Conservation (phyloP, 129 eudicot species). For the Pseudognaphalium luteoalbum region DNA sequence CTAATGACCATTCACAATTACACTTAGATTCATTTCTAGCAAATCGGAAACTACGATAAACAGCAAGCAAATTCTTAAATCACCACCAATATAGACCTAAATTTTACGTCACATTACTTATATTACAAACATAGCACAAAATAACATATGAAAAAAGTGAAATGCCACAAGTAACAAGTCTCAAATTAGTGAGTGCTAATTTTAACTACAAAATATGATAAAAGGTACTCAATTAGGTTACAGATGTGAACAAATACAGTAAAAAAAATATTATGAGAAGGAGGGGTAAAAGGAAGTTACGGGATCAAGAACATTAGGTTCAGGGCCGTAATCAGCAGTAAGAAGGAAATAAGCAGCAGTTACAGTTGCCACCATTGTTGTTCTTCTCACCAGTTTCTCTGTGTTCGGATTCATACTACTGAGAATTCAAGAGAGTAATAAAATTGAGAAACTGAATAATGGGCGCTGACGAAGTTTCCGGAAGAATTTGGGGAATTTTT, state of each 20-base stretch:
- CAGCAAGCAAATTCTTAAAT: too few species aligned
- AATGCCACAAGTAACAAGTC: background rate
- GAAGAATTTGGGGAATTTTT: too few species aligned
- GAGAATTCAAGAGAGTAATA: too few species aligned
- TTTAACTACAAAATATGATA: background rate
- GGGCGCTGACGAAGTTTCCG: too few species aligned
- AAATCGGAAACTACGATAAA: too few species aligned
- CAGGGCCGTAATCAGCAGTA: slow-evolving; percentile 88
- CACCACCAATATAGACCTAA: background rate
- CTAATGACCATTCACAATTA: background rate
- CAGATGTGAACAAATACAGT: background rate
- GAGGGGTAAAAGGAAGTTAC: slow-evolving; percentile 33
- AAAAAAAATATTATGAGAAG: background rate
- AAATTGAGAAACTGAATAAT: too few species aligned
- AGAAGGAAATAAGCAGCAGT: slow-evolving; percentile 76
- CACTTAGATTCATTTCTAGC: too few species aligned
- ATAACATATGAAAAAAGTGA: background rate
- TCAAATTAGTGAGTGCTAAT: too few species aligned
- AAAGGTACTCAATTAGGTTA: slow-evolving; percentile 4
- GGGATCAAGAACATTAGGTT: slow-evolving; percentile 88
- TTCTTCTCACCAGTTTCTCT: slow-evolving; percentile 77
- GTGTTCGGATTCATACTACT: slow-evolving; percentile 48
- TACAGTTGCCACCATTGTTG: slow-evolving; percentile 79
- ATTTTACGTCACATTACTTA: too few species aligned
- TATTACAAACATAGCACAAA: background rate